Base-by-base conservation (phyloP, 306 rosid genomes). In the Carpinus viminea region DNA sequence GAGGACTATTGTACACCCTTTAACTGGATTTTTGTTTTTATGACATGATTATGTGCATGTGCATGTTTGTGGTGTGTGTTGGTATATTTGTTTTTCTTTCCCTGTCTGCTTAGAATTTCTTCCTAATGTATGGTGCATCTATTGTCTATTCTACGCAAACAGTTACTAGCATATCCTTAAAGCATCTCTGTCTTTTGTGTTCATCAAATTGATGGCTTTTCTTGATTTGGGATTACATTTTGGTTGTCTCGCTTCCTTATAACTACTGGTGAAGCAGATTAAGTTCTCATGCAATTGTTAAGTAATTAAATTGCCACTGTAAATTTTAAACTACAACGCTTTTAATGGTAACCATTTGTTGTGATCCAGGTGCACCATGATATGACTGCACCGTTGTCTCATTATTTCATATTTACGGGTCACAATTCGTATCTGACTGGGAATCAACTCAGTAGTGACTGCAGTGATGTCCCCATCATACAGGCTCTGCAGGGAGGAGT, bases 341-440 rank as follows among this genome's bases (percentile, higher is more conserved):
- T 65, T 16, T 43, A 38, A 15, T 57, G 70, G 72, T 38, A 36
- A 78, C 74, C 66, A 10, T 79, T 81, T 73, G 52, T 70, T 81
- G 41, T 64, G 48, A 66, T 79, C 18, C 87, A 96, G 99, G 97
- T 86, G 55, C 89, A 96, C 76, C 97, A 93, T 21, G 98, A 96
- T 64, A 96, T 96, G 99, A 89, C 71, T 77, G 88, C 89, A 72
- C 96, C 99, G 5, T 59, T 96, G 83, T 96, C 99, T 34, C 99
- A 96, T 76, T 96, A 96, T 76, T 96, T 87, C 89, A 85, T 96
- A 89, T 88, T 86, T 74, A 96, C 99, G 1, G 99, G 99, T 26
- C 99, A 96, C 73, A 96, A 96, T 82, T 96, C 99, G 2, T 96
- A 96, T 28, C 85, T 96, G 62, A 96, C 98, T 17, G 99, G 99